Base-by-base conservation (phyloP, 306 rosid genomes). In the Aeschynomene evenia region DNA sequence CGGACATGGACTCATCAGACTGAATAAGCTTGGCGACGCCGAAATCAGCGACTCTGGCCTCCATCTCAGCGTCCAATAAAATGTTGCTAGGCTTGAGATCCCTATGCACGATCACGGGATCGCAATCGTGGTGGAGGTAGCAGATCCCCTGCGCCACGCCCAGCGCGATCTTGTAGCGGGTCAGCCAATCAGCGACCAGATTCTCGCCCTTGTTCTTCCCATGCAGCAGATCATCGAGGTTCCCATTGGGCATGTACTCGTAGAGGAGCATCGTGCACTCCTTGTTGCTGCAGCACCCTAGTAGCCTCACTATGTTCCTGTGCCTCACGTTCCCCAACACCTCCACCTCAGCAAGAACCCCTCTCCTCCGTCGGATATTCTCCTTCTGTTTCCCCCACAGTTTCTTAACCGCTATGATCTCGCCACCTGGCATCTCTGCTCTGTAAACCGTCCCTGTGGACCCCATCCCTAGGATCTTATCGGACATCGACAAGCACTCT, bases 81-180 rank as follows among this genome's bases (percentile, higher is more conserved):
- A 94, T 94, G 21, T 94, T 94, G 55, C 97, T 88, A 0, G 99
- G 97, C 75, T 94, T 94, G 2, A 94, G 85, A 79, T 94, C 99
- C 0, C 99, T 91, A 63, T 94, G 99, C 0, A 91, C 95, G 4
- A 94, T 85, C 22, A 89, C 96, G 0, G 99, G 99, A 21, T 94
- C 91, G 36, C 99, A 94, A 63, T 94, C 99, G 40, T 94, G 99
- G 84, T 94, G 99, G 22, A 94, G 95, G 66, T 94, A 94, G 42
- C 97, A 91, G 1, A 94, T 89, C 15, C 99, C 99, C 37, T 94
- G 99, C 2, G 99, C 99, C 68, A 94, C 99, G 1, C 99, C 99
- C 0, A 94, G 14, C 0, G 91, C 97, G 1, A 94, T 94, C 69
- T 88, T 91, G 45, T 94, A 89, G 81, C 99, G 73, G 0, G 97